These are phyloP conservation scores for Melocanna baccifera DNA, from an alignment of 176 grass and related monocot genomes.

Conservation along the genomic window DNA sequence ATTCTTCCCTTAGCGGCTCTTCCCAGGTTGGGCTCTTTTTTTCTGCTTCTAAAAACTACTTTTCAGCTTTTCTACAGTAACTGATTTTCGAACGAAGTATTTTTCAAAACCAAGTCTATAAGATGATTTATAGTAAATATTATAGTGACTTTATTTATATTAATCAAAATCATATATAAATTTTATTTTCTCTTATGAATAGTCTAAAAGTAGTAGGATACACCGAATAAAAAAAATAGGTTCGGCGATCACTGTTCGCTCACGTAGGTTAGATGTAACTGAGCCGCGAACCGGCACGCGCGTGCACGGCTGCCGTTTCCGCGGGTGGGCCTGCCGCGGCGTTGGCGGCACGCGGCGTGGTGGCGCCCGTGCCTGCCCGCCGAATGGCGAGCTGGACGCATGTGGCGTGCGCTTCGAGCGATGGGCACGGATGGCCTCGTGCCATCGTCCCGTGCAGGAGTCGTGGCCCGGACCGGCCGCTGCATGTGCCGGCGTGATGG, in stretches of 20 bases:
- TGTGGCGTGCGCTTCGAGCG: neutral
- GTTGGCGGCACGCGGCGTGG: neutral
- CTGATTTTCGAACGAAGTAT: no score
- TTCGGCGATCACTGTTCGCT: neutral
- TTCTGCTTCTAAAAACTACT: no score
- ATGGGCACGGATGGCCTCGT: neutral
- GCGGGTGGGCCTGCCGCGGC: neutral
- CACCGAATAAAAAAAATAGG: no score
- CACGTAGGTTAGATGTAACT: neutral
- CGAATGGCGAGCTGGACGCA: neutral
- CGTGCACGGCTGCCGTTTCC: neutral
- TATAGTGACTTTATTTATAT: no score
- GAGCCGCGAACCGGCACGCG: neutral
- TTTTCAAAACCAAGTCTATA: rapidly evolving
- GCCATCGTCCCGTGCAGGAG: neutral
- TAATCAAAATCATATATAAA: rapidly evolving
- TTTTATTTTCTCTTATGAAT: no score
- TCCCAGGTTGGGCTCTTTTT: no score
- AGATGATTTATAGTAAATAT: no score
- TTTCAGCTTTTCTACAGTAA: no score
- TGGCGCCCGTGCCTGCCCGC: neutral
- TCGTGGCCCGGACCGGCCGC: neutral
- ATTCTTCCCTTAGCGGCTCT: neutral
- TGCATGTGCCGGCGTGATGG: neutral
- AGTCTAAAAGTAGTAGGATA: no score